A percentile compares a stretch with the other conserved stretches of the same genome.
These are phyloP conservation scores for Nissolia schottii DNA, from an alignment of 306 rosid species.

Conservation along the genomic window DNA sequence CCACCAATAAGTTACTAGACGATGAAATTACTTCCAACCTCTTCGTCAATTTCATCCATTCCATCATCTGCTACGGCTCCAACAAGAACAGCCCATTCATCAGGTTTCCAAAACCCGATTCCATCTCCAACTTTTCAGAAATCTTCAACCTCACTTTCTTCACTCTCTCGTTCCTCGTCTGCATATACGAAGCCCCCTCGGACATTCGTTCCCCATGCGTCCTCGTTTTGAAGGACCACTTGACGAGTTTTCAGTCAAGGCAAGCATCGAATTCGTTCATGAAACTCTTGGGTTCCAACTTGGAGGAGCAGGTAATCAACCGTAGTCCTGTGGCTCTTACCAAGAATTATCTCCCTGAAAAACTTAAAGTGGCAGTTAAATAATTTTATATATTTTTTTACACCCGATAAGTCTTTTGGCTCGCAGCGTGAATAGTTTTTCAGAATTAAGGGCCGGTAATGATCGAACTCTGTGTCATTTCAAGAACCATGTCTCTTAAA, in stretches of 20 bases:
- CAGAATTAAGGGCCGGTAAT: no score
- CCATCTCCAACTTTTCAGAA: constrained; percentile 38
- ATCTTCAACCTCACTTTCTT: constrained; percentile 59
- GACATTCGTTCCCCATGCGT: constrained; percentile 48
- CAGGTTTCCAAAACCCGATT: constrained; percentile 47
- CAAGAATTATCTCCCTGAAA: no score
- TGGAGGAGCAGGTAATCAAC: no score
- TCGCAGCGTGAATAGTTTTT: no score
- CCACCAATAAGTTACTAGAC: constrained; percentile 13
- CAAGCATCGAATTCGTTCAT: constrained; percentile 51
- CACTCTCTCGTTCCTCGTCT: constrained; percentile 63
- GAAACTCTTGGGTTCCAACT: constrained; percentile 73
- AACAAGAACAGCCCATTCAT: constrained; percentile 39
- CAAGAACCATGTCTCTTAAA: no score
- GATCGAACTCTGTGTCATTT: no score
- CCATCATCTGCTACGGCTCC: constrained; percentile 66
- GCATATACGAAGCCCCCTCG: constrained; percentile 70
- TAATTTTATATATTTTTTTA: no score
- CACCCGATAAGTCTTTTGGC: no score
- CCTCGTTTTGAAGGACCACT: constrained; percentile 38
- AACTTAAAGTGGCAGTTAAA: no score
- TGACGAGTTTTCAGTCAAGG: constrained; percentile 44
- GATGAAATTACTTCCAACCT: constrained; percentile 46
- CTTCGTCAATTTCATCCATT: constrained; percentile 52
- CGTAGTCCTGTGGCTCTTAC: no score